These are phyloP conservation scores for Naganishia sp. DNA, from an alignment of 1,284 basidiomycete species.

Conservation along the genomic window DNA sequence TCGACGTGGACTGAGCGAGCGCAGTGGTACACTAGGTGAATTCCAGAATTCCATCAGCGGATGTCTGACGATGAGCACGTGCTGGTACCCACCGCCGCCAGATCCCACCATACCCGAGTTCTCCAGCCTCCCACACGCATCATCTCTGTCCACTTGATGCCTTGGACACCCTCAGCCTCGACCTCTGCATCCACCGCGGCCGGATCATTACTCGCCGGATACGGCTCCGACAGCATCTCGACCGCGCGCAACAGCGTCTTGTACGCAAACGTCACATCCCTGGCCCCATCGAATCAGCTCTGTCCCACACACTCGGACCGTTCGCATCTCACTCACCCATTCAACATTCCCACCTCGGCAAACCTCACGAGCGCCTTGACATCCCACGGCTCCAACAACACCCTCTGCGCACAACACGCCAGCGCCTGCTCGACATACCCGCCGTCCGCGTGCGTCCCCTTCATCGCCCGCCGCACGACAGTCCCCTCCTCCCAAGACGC, in stretches of 20 bases:
- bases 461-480: not conserved
- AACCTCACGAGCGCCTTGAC: conserved; percentile 42
- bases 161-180: conserved; percentile 37
- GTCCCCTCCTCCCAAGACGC: conserved; percentile 12
- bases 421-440: conserved; percentile 29
- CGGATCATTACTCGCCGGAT: conserved; percentile 33
- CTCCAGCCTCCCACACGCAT: conserved; percentile 56
- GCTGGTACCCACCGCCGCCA: conserved; percentile 44
- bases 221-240: conserved; percentile 75
- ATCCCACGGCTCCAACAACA: conserved; percentile 49
- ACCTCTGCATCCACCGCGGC: conserved; percentile 13
- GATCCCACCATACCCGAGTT: conserved; percentile 73
- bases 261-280: conserved; percentile 70
- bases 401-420: conserved; percentile 43
- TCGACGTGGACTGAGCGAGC: not conserved
- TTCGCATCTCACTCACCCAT: conserved; percentile 48
- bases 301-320: no score
- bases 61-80: not conserved
- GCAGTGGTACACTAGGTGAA: conserved; percentile 3
- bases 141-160: conserved; percentile 17
- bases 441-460: not conserved
- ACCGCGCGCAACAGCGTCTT: conserved; percentile 78
- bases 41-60: not conserved
- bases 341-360: conserved; percentile 49
- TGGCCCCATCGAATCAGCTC: conserved; percentile 41